A percentile compares a stretch with the other conserved stretches of the same genome.
phyloP scores from a whole-genome alignment of 495 filamentous ascomycete genomes.

The Acidiella bohemica region DNA sequence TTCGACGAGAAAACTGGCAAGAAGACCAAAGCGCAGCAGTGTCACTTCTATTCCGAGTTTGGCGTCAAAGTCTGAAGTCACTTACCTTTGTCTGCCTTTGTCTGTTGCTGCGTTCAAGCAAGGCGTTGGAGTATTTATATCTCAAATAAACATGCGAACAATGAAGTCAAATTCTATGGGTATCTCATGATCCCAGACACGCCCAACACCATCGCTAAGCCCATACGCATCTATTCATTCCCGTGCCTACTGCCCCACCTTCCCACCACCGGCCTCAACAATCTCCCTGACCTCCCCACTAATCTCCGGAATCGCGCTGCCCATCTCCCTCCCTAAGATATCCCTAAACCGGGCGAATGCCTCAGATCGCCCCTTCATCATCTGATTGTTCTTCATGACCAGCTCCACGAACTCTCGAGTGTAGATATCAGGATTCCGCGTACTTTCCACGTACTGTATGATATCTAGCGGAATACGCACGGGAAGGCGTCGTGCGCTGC shows the following conservation, averaged over 20 bases:
- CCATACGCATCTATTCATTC: not conserved
- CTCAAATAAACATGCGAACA: too few relatives aligned
- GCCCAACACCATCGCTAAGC: not conserved
- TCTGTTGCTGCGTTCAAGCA: too few relatives aligned
- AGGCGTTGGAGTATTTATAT: too few relatives aligned
- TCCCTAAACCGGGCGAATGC: constrained; percentile 73
- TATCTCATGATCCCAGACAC: too few relatives aligned
- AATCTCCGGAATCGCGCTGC: constrained; percentile 62
- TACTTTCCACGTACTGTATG: constrained; percentile 81
- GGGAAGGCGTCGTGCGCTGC: constrained; percentile 34
- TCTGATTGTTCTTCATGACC: constrained; percentile 70
- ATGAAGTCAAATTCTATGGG: too few relatives aligned
- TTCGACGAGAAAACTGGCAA: constrained; percentile 62
- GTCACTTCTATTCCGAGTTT: constrained; percentile 43
- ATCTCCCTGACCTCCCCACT: constrained; percentile 53
- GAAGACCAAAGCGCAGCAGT: constrained; percentile 53
- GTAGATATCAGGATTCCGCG: constrained; percentile 96
- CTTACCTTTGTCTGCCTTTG: too few relatives aligned
- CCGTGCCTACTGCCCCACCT: constrained; percentile 1
- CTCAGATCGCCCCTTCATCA: constrained; percentile 66
- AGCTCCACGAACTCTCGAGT: constrained; percentile 94
- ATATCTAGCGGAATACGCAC: constrained; percentile 67
- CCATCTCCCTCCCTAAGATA: constrained; percentile 68
- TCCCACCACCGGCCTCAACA: constrained; percentile 37
- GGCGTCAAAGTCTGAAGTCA: too few relatives aligned